A percentile compares a stretch with the other conserved stretches of the same genome.
phyloP scores from a whole-genome alignment of 345 rosid species.

The Brassica juncea region DNA sequence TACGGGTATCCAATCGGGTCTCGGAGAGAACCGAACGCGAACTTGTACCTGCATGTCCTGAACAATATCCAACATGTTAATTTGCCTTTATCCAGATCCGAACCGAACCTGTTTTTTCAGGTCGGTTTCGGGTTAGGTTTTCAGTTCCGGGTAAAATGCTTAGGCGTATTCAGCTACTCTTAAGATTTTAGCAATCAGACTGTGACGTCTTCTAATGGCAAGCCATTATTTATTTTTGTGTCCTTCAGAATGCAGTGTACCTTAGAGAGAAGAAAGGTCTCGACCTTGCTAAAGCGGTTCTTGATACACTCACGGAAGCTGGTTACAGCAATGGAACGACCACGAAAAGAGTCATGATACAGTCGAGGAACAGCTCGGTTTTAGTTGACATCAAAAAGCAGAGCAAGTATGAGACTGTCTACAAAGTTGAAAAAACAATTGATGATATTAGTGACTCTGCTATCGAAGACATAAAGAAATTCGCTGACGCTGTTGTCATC shows the following conservation, averaged over 20 bases:
- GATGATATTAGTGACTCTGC: constrained; percentile 44
- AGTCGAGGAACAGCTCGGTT: constrained; percentile 68
- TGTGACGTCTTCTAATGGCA: neutral
- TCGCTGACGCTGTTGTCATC: constrained; percentile 63
- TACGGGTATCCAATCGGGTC: too few species aligned
- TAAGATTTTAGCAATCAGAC: neutral
- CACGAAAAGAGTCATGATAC: constrained; percentile 59
- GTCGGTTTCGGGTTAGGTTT: too few species aligned
- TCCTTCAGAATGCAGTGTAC: constrained; percentile 65
- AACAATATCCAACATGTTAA: too few species aligned
- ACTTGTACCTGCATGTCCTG: too few species aligned
- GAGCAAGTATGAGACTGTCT: constrained; percentile 55
- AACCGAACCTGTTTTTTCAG: too few species aligned
- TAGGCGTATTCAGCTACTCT: too few species aligned
- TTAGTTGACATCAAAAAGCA: constrained; percentile 52
- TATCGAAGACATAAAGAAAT: constrained; percentile 54
- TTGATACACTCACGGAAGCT: constrained; percentile 49
- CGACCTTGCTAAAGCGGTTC: constrained; percentile 51
- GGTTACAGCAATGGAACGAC: constrained; percentile 49
- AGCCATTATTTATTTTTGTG: neutral
- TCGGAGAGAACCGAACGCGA: too few species aligned
- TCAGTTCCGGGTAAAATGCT: too few species aligned
- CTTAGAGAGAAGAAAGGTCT: constrained; percentile 54
- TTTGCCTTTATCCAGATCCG: too few species aligned
- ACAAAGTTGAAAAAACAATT: constrained; percentile 56